Evolutionary conservation across 2,329 filamentous ascomycete species (phyloP).

Genomic region (Madurella mycetomatis): DNA sequence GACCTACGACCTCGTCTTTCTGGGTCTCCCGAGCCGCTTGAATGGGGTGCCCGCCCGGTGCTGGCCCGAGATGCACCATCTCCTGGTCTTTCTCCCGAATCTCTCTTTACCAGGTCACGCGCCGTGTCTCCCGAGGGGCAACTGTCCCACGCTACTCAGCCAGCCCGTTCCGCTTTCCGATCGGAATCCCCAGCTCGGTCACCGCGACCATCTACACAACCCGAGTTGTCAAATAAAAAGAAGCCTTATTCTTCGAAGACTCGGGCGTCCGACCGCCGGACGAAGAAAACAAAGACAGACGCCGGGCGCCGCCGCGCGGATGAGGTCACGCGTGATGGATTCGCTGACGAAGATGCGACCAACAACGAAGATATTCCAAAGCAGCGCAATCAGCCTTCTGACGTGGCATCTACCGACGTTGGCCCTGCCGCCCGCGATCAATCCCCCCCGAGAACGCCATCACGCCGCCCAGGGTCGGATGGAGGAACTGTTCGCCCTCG

Average conservation of each 20-base stretch:
- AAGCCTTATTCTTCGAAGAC: background rate
- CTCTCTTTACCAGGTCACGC: background rate
- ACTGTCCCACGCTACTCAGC: background rate
- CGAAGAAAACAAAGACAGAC: background rate
- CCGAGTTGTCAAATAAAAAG: background rate
- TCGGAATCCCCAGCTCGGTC: background rate
- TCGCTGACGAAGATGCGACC: background rate
- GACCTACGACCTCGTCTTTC: background rate
- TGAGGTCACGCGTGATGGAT: too few species aligned
- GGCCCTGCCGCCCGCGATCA: background rate
- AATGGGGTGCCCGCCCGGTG: background rate
- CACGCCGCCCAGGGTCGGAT: background rate
- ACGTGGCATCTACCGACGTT: background rate
- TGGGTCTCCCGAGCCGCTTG: background rate
- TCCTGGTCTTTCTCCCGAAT: background rate
- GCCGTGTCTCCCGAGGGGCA: background rate
- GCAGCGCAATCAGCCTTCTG: background rate
- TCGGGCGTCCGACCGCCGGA: background rate
- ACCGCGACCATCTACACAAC: background rate
- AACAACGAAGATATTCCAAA: background rate
- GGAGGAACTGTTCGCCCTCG: background rate
- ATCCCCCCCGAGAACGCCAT: background rate
- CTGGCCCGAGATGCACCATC: background rate
- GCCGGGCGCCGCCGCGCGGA: background rate
- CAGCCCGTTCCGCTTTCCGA: background rate